Base-by-base conservation (phyloP, 1,284 basidiomycete species). In the Vanrija humicola region DNA sequence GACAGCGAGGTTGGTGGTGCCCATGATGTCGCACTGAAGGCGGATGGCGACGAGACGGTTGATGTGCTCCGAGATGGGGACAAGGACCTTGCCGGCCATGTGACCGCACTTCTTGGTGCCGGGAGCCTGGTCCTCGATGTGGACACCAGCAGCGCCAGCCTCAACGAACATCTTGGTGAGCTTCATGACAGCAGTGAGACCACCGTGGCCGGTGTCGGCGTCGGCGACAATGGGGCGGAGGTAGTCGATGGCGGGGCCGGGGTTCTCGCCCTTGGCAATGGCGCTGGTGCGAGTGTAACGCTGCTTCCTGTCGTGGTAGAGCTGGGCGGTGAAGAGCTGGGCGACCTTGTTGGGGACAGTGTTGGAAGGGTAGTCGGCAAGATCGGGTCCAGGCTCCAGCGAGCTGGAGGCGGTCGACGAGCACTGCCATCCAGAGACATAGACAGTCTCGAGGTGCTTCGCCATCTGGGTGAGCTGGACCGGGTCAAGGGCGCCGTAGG, bases 381-480 rank as follows among this genome's bases (percentile, higher is more conserved):
- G 85, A 80, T 98, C 95, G 40, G 95, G 95, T 44, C 95, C 95
- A 52, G 97, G 94, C 79, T 98, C 96, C 70, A 98, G 94, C 69
- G 93, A 96, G 23, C 90, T 91, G 50, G 91, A 81, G 54, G 93
- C 83, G 57, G 93, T 97, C 45, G 87, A 89, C 38, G 85, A 83
- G 23, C 89, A 90, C 86, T 83, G 90, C 94, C 95, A 99, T 25
- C 95, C 95, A 40, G 91, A 96, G 25, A 99, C 83, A 74, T 98
- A 98, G 47, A 98, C 88, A 21, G 91, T 88, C 72, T 98, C 91
- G 69, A 96, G 90, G 76, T 93, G 84, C 67, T 84, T 83, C 8
- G 93, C 96, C 93, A 98, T 97, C 77, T 99, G 95, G 0, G 92
- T 83, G 43, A 84, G 83, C 79, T 98, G 95, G 14, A 98, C 93